Base-by-base conservation (phyloP, 805 yeast genomes). In the Cyberlindnera suaveolens region DNA sequence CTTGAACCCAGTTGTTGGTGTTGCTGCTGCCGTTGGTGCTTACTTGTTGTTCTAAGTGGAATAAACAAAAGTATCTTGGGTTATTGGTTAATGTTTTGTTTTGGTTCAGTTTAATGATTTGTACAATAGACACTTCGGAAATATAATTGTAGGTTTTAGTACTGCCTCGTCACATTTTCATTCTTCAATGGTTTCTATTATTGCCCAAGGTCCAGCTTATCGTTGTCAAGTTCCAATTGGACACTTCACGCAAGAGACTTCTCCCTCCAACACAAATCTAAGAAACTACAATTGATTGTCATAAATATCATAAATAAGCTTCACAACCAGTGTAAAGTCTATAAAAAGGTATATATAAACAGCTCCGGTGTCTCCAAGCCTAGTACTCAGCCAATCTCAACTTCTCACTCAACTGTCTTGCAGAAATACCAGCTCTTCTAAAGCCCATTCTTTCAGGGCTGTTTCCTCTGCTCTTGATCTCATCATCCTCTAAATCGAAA, bases 401-500 rank as follows among this genome's bases (percentile, higher is more conserved):
- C 45, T 57, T 57, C 45, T 58, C 62, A 42, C 56, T 58, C 37
- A 56, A 42, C 36, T 50, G 53, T 45, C 56, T 52, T 14, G 53
- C 50, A 30, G 59, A 49, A 15, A 58, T 47, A 5, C 60, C 57
- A 19, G 43, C 40, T 37, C 48, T 49, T 42, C 52, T 48, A 26
- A 49, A 44, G 3, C 49, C 49, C 41, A 48, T 39, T 46, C 61
- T 49, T 34, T 58, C 62, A 19, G 62, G 60, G 3, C 53, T 48
- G 37, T 46, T 57, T 3, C 61, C 62, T 49, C 64, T 58, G 5
- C 85, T 75, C 48, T 84, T 70, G 42, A 75, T 64, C 45, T 76
- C 79, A 45, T 80, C 80, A 50, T 83, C 78, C 48, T 74, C 75
- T 48, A 81, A 71, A 53, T 85, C 93, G 60, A 85, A 85, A 61